These are phyloP conservation scores for Rhizopogon vulgaris DNA, from an alignment of 768 basidiomycete genomes.

Conservation along the genomic window DNA sequence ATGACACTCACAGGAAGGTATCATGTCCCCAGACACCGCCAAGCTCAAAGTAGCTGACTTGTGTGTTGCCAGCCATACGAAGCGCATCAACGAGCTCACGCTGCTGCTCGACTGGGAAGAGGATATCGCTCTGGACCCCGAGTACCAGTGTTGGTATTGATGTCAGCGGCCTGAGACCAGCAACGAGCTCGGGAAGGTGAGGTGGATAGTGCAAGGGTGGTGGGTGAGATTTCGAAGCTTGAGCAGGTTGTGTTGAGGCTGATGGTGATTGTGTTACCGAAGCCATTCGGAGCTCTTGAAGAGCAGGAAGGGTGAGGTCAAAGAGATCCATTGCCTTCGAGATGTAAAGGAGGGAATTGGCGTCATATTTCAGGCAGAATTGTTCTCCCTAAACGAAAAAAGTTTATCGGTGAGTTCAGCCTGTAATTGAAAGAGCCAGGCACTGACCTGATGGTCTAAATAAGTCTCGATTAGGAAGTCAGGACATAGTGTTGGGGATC, in stretches of 20 bases:
- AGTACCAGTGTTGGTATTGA: constrained; percentile 80
- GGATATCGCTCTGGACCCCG: constrained; percentile 93
- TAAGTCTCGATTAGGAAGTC: constrained; percentile 99
- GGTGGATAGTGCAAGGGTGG: constrained; percentile 69
- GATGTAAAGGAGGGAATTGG: constrained; percentile 97
- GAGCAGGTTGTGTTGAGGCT: constrained; percentile 22
- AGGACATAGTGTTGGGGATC: constrained; percentile 78
- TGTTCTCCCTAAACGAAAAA: constrained; percentile 64
- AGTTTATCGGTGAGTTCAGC: constrained; percentile 3
- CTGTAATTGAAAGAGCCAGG: neutral
- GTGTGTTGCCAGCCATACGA: constrained; percentile 80
- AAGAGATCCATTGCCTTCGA: constrained; percentile 99
- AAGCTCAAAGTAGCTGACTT: constrained; percentile 93
- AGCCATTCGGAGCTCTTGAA: constrained; percentile 60
- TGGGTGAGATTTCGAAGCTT: constrained; percentile 65
- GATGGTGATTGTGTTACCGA: constrained; percentile 18
- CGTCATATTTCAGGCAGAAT: constrained; percentile 98
- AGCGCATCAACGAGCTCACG: constrained; percentile 91
- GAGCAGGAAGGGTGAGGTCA: constrained; percentile 80
- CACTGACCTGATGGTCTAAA: constrained; percentile 76
- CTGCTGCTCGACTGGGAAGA: constrained; percentile 97
- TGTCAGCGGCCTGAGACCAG: constrained; percentile 68
- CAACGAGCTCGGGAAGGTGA: constrained; percentile 69
- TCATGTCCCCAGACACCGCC: constrained; percentile 99
- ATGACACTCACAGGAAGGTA: constrained; percentile 75